Evolutionary conservation across 1,139 yeast species (phyloP), one percentile per base, ranked within the genome.

Genomic region (Nakaseomyces uthaithaninus): DNA sequence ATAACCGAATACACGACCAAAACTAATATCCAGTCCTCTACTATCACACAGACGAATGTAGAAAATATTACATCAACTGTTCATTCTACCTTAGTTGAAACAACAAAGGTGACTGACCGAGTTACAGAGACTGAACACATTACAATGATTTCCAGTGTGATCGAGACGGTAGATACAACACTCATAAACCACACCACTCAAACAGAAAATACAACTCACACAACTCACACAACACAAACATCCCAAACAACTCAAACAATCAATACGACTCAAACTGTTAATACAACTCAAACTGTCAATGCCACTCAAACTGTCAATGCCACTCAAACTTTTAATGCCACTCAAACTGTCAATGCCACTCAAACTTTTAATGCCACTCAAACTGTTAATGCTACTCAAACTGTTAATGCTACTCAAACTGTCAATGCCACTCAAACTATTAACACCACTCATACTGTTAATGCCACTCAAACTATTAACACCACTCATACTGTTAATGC

Each of bases 1-100:
- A 9, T 23, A 15, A 37, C 39, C 15, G 12, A 9, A 10, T 16
- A 11, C 2, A 27, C 19, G 2, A 41, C 43, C 10, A 22, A 16
- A 18, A 9, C 27, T 10, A 37, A 35, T 10, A 35, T 17, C n/a
- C 10, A 34, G n/a, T 4, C 37, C 2, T n/a, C 14, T 5, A 18
- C 22, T 3, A 23, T 10, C 14, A 23, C 26, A 5, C 5, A 14
- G 5, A 34, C 28, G 7, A 12, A 22, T n/a, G 8, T 25, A 22
- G 8, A 16, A 17, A 16, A 6, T 4, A 28, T 28, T 17, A 28
- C 33, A 28, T 4, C 11, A 17, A 17, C 20, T 16, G 22, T n/a
- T 27, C 18, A 27, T 27, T 14, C 18, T n/a, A 27, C 4, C 7
- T 4, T 5, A 7, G 18, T 11, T n/a, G 9, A n/a, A 4, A 27